Evolutionary conservation across 108 stramenopile species (phyloP).

Genomic region (Pseudonitzschia multiseries): DNA sequence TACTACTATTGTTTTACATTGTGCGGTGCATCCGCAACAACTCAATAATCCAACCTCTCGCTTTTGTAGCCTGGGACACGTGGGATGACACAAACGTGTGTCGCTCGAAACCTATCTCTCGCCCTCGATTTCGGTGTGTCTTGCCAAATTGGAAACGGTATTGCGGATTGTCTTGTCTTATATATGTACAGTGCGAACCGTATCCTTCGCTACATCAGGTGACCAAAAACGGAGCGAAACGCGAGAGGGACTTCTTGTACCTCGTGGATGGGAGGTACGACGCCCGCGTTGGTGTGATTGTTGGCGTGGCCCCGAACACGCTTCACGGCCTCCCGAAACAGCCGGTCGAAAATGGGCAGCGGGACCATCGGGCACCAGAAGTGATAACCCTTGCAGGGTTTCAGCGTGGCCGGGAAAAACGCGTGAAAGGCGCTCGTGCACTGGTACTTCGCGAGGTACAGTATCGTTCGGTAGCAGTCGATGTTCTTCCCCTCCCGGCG

Average conservation of each 20-base stretch:
- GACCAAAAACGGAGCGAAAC: conserved; percentile 85
- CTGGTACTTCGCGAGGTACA: conserved; percentile 84
- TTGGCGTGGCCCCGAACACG: conserved; percentile 41
- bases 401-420: conserved; percentile 59
- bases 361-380: conserved; percentile 85
- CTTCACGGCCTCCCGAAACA: conserved; percentile 75
- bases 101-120: no score
- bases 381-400: conserved; percentile 86
- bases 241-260: conserved; percentile 78
- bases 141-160: no score
- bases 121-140: no score
- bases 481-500: conserved; percentile 48
- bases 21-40: no score
- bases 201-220: conserved; percentile 46
- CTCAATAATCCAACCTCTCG: no score
- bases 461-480: conserved; percentile 76
- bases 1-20: no score
- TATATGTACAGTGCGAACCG: no score
- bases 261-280: conserved; percentile 54
- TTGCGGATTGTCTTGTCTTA: no score
- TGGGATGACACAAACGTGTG: no score
- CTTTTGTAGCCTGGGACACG: no score
- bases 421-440: conserved; percentile 75
- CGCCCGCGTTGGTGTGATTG: no score
- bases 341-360: conserved; percentile 77